Conservation (phyloP, 805 yeast species). For the Isabelozyma gotoi region DNA sequence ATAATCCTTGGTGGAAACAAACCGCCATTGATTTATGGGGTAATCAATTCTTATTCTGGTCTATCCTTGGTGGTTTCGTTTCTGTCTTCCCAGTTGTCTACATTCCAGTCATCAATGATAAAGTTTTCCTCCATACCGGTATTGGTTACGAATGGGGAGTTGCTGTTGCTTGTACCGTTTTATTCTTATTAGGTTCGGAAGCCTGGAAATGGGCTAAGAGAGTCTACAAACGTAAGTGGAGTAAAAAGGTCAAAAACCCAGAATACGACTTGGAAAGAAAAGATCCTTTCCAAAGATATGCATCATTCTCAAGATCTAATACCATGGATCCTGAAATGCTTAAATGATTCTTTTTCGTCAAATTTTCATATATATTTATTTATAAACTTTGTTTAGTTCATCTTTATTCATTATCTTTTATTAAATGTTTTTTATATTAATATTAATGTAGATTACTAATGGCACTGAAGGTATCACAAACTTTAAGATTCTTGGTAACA, state of each 20-base stretch:
- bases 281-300: conserved; percentile 40
- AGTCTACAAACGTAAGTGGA: conserved; percentile 22
- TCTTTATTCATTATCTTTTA: not conserved
- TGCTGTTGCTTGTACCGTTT: conserved; percentile 28
- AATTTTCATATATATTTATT: not conserved
- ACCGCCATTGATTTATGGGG: conserved; percentile 33
- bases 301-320: conserved; percentile 38
- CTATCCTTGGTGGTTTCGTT: conserved; percentile 33
- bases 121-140: conserved; percentile 37
- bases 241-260: conserved; percentile 21
- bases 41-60: conserved; percentile 39
- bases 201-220: conserved; percentile 41
- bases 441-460: too few relatives aligned
- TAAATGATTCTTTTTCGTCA: not conserved
- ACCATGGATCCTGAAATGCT: conserved; percentile 17
- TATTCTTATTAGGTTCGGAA: conserved; percentile 35
- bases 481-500: too few relatives aligned
- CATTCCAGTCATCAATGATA: conserved; percentile 39
- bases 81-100: conserved; percentile 41
- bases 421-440: not conserved
- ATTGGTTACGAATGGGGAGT: conserved; percentile 42
- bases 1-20: conserved; percentile 36
- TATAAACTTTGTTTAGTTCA: not conserved
- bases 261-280: conserved; percentile 40
- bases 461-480: too few relatives aligned